Base-by-base conservation (phyloP, 1,284 basidiomycete genomes). In the Pascua sp. region DNA sequence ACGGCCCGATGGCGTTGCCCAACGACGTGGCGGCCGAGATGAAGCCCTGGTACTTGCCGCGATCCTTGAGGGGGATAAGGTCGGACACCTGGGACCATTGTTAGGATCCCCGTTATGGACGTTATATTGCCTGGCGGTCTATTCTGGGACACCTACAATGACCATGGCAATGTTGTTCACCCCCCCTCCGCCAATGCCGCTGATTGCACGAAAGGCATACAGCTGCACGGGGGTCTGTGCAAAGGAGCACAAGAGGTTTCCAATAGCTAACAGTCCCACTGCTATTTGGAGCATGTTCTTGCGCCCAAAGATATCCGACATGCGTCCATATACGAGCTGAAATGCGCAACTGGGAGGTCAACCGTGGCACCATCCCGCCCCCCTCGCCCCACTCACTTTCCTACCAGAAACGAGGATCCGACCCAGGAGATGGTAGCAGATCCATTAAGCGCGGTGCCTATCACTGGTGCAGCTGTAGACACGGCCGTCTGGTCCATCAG, bases 111-210 rank as follows among this genome's bases (percentile, higher is more conserved):
- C 10, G 16, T 16, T 16, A n/a, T 4, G 7, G 24, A 7, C 24
- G 24, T n/a, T n/a, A n/a, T n/a, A n/a, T n/a, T n/a, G n/a, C n/a
- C n/a, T n/a, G n/a, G n/a, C n/a, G n/a, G n/a, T n/a, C n/a, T 32
- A n/a, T 15, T 4, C 42, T 16, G n/a, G 24, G 24, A 32, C 13
- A 44, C 42, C 4, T 17, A 44, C 74, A 47, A 80, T 74, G 50
- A 78, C 71, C 61, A 78, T 80, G 1, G 72, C 59, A 65, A 80
- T 75, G 32, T 71, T 70, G 49, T 78, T 79, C 51, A 80, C 66
- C 11, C 79, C 79, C 38, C 79, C 79, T 16, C 79, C 78, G 12
- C 78, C 79, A 17, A 79, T 73, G 57, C 79, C 79, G 9, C 75
- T 71, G 13, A 80, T 71, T 8, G 77, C 77, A 37, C 79, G 65